A percentile compares a stretch with the other conserved stretches of the same genome.
These are phyloP conservation scores for Chalciporus sp. DNA, from an alignment of 1,284 basidiomycete species.

Conservation along the genomic window DNA sequence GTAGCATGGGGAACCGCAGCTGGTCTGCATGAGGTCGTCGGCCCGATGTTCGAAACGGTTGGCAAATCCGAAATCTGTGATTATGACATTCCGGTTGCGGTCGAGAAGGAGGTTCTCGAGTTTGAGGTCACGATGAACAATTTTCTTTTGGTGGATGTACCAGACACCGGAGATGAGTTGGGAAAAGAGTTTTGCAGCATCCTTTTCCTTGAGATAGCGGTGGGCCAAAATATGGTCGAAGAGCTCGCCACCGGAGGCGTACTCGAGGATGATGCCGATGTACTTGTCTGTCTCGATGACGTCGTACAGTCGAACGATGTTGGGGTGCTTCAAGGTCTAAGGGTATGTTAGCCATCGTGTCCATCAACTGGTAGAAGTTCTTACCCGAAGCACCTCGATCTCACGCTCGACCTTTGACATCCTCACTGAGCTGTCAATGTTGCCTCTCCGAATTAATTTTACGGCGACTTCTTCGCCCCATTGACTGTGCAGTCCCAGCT, in stretches of 20 bases:
- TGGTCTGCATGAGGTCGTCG: slow-evolving; percentile 98
- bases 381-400: slow-evolving; percentile 93
- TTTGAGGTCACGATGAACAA: slow-evolving; percentile 99
- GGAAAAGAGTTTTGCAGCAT: slow-evolving; percentile 95
- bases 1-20: slow-evolving; percentile 97
- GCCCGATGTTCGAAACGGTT: slow-evolving; percentile 92
- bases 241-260: slow-evolving; percentile 96
- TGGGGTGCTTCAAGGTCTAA: slow-evolving; percentile 93
- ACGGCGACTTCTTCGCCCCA: slow-evolving; percentile 99
- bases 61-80: slow-evolving; percentile 99
- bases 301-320: slow-evolving; percentile 98
- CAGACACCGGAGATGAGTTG: slow-evolving; percentile 98
- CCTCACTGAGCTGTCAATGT: slow-evolving; percentile 83
- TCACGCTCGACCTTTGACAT: slow-evolving; percentile 98
- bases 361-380: slow-evolving; percentile 31
- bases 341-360: slow-evolving; percentile 12
- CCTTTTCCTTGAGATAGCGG: slow-evolving; percentile 93
- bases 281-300: slow-evolving; percentile 99
- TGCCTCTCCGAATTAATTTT: slow-evolving; percentile 94
- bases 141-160: slow-evolving; percentile 99
- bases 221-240: slow-evolving; percentile 99
- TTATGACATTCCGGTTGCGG: slow-evolving; percentile 97
- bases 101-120: slow-evolving; percentile 98
- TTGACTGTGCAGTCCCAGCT: slow-evolving; percentile 91
- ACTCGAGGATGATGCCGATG: slow-evolving; percentile 99